These are phyloP conservation scores for Plectosphaerella cucumerina DNA, from an alignment of 2,329 filamentous ascomycete species.

Conservation along the genomic window DNA sequence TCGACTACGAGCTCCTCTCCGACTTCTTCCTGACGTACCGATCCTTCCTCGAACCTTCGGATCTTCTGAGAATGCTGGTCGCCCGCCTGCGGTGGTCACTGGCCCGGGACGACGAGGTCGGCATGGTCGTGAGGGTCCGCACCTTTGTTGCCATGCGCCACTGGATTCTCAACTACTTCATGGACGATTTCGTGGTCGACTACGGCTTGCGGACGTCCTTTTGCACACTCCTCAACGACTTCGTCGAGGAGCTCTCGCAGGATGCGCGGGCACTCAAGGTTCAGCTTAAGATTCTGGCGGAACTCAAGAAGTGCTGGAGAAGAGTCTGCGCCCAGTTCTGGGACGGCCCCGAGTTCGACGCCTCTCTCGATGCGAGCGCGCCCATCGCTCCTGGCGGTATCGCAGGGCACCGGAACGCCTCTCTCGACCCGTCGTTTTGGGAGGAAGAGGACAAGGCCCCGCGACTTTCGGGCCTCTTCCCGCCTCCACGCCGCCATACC, in stretches of 20 bases:
- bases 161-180: conserved; percentile 97
- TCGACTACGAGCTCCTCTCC: conserved; percentile 94
- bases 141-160: conserved; percentile 94
- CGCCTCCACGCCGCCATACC: conserved; percentile 20
- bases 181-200: conserved; percentile 84
- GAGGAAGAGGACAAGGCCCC: conserved; percentile 40
- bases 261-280: conserved; percentile 43
- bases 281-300: conserved; percentile 79
- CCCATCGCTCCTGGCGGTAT: conserved; percentile 75
- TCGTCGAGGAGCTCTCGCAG: conserved; percentile 51
- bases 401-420: conserved; percentile 54
- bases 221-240: conserved; percentile 73
- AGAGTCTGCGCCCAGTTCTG: conserved; percentile 86
- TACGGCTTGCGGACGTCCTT: conserved; percentile 71
- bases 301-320: conserved; percentile 97
- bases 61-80: conserved; percentile 79
- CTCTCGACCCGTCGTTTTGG: conserved; percentile 52
- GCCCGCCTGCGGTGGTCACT: conserved; percentile 86
- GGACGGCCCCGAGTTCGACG: conserved; percentile 67
- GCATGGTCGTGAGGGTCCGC: conserved; percentile 89
- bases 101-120: conserved; percentile 72
- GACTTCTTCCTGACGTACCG: conserved; percentile 98
- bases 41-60: conserved; percentile 71
- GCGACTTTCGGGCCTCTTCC: conserved; percentile 36
- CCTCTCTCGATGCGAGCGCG: conserved; percentile 56